Base-by-base conservation (phyloP, 257 asterid genomes). In the Jacaranda mimosifolia region DNA sequence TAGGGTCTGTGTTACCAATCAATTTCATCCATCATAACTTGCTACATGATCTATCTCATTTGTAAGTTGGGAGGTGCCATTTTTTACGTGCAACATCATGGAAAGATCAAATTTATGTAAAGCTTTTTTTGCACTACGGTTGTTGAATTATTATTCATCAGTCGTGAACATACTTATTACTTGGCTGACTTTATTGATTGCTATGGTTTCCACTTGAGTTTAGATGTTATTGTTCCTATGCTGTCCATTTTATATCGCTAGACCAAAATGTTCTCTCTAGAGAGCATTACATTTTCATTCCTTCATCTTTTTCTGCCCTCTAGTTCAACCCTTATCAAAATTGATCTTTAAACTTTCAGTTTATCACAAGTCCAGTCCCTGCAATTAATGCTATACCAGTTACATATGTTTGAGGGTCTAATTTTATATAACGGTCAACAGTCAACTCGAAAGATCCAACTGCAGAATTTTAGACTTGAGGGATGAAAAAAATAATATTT, bases 1-100 rank as follows among this genome's bases (percentile, higher is more conserved):
- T 38, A 51, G 62, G 70, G 64, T 35, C 18, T 77, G 53, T 48
- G 51, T 69, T 78, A 35, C 71, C 70, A 19, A 10, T 58, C 45
- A 42, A 39, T 58, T 62, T 42, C n/a, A 17, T 72, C 48, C 59
- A 60, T 51, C 73, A 46, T 52, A 55, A 58, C 63, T 56, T 42
- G 70, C 66, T 26, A 78, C 48, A 17, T 38, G 63, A 46, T 52
- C 36, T 2, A 26, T 58, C 36, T 81, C 58, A 42, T 42, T 64
- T 59, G 48, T 58, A 19, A 59, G 71, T 56, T 43, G 48, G 63
- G 7, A 5, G 71, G 75, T 43, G 48, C 42, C 36, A 19, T 42
- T 57, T 56, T 76, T 74, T 46, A 32, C 55, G 32, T 55, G 58
- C 6, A 45, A 51, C 51, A 64, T 11, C 53, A 38, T 32, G 18